Evolutionary conservation across 73 alveolate genomes (phyloP), one percentile per base, ranked within the genome.

Genomic region (Blepharisma japonicum): DNA sequence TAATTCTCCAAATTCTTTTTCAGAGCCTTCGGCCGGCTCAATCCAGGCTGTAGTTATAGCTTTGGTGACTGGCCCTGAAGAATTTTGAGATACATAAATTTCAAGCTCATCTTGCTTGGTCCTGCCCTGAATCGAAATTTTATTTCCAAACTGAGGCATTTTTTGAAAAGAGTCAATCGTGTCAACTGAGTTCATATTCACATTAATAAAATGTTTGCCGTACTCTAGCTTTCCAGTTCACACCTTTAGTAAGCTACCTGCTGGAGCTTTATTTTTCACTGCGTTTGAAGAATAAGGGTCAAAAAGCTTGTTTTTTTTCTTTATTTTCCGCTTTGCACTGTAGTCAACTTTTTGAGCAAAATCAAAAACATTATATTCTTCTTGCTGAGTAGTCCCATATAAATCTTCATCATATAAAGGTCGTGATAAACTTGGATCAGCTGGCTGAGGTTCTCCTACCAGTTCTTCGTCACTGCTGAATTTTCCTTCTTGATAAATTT

Each of bases 1-100:
- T n/a, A 61, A 39, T 61, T 61, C 74, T 18, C n/a, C 23, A 39
- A 61, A 61, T 8, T 61, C 14, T 25, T 61, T 61, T 18, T 61
- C 74, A 61, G 39, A 9, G 47, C 47, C 47, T 61, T 61, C 74
- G 2, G 74, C 14, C 2, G 74, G 49, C 23, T 61, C 74, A 14
- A 61, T 39, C 74, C 74, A 61, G 23, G 74, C 74, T 14, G 74
- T 61, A 39, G 23, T 39, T 14, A 61, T 61, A n/a, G 74, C 14
- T 25, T 39, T 14, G 0, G 50, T 61, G 74, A 39, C 74, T 18
- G 23, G 50, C 14, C 50, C 74, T 18, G 74, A 61, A 0, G 74
- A 14, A 4, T 61, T 61, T 61, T 61, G 74, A 8, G 74, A 61
- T 14, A 61, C 23, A 39, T 61, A 61, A 25, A 61, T 39, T 61